Evolutionary conservation across 345 rosid genomes (phyloP).

Genomic region (Hypericum perforatum): DNA sequence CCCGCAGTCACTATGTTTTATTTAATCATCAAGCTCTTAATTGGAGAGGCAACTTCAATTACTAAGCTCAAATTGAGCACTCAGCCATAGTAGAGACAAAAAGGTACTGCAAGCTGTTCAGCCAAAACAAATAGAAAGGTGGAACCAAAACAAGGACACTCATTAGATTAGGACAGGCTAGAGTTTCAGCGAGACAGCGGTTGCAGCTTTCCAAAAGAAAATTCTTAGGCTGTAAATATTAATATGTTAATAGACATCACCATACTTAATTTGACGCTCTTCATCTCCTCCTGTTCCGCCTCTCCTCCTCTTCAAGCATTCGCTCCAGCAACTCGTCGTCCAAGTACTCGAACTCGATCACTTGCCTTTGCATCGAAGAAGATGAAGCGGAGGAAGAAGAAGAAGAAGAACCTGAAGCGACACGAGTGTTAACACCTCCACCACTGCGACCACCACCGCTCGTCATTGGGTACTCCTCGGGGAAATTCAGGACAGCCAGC

Average conservation of each 20-base stretch:
- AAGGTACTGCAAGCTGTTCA: no score
- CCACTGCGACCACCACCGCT: conserved; percentile 20
- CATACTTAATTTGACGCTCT: accelerated
- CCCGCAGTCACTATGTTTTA: no score
- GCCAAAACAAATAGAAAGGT: no score
- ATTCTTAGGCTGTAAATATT: no score
- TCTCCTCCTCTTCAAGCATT: conserved; percentile 59
- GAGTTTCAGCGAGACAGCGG: no score
- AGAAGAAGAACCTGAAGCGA: conserved; percentile 12
- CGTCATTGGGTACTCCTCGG: conserved; percentile 48
- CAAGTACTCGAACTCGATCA: conserved; percentile 66
- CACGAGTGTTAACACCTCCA: not conserved
- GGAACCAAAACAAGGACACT: no score
- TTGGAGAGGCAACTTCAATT: no score
- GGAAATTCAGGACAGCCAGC: conserved; percentile 66
- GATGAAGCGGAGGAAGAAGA: conserved; percentile 30
- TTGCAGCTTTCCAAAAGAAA: no score
- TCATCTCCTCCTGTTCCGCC: conserved; percentile 19
- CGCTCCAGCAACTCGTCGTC: conserved; percentile 75
- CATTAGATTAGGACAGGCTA: no score
- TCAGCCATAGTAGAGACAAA: no score
- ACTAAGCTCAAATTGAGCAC: no score
- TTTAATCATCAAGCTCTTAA: no score
- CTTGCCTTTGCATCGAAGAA: conserved; percentile 29
- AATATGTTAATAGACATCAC: not conserved